Evolutionary conservation across 2,329 filamentous ascomycete species (phyloP), one percentile per base, ranked within the genome.

Genomic region (Fusarium sp.): DNA sequence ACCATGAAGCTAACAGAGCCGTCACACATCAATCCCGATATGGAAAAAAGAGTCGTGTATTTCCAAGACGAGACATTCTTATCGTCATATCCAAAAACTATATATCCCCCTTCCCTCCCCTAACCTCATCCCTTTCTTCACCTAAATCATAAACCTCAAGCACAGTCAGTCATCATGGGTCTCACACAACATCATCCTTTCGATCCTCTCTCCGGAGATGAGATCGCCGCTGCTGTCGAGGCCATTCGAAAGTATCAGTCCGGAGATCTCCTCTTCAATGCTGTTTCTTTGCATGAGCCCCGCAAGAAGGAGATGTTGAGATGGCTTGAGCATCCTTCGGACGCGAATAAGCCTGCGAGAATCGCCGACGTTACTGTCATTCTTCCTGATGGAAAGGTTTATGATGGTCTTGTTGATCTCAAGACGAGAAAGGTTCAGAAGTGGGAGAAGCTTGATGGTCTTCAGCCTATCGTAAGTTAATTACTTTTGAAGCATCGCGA

Each of bases 301-400:
- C 91, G 91, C 71, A 97, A 97, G 85, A 89, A 87, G 48, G 90
- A 94, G 75, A 94, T 97, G 93, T 85, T 90, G 78, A 88, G 87
- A 65, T 97, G 93, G 93, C 82, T 97, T 15, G 89, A 87, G 52
- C 85, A 90, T 63, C 89, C 92, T 2, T 82, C 88, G 23, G 86
- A 84, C 13, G 83, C 85, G 0, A 86, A 90, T 2, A 85, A 89
- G 46, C 94, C 94, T 14, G 81, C 86, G 37, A 89, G 94, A 76
- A 84, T 94, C 10, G 94, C 94, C 12, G 94, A 97, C 80, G 87
- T 96, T 2, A 93, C 97, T 7, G 93, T 91, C 26, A 95, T 97
- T 80, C 92, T 89, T 3, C 88, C 90, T 5, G 92, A 90, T 9
- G 93, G 93, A 73, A 93, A 91, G 78, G 90, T 97, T 2, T 95